A percentile compares a stretch with the other conserved stretches of the same genome.
Evolutionary conservation across 495 filamentous ascomycete genomes (phyloP).

Genomic region (Penicillium crystallinum): DNA sequence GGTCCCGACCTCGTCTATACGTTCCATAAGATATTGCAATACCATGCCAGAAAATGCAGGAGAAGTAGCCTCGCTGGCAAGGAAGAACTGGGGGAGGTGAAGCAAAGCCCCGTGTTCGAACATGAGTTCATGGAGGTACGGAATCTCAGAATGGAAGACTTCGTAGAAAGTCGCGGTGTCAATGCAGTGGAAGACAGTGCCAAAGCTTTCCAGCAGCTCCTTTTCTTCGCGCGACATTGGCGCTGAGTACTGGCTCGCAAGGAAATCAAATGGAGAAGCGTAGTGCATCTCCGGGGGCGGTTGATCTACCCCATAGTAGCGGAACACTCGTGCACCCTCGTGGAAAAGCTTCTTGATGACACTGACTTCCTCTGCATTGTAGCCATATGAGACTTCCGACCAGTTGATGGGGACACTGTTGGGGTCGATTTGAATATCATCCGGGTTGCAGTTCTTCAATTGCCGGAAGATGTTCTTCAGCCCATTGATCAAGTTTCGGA

Average conservation of each 20-base stretch:
- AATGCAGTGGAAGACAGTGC: conserved; percentile 96
- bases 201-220: conserved; percentile 94
- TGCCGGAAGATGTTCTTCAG: conserved; percentile 96
- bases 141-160: conserved; percentile 96
- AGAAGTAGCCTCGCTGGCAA: conserved; percentile 95
- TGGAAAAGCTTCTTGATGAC: conserved; percentile 97
- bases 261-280: conserved; percentile 77
- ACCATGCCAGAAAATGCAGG: conserved; percentile 98
- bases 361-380: conserved; percentile 93
- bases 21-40: conserved; percentile 91
- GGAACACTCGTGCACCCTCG: conserved; percentile 90
- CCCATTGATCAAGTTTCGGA: conserved; percentile 97
- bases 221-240: conserved; percentile 94
- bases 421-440: conserved; percentile 58
- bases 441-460: conserved; percentile 83
- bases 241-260: conserved; percentile 87
- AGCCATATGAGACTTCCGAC: conserved; percentile 93
- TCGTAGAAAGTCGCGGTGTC: conserved; percentile 98
- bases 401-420: conserved; percentile 81
- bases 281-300: conserved; percentile 67
- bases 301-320: conserved; percentile 90
- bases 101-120: conserved; percentile 92
- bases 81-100: conserved; percentile 95
- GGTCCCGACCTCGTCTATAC: conserved; percentile 90
- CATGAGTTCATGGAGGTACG: conserved; percentile 93